Conservation (phyloP, 2,329 filamentous ascomycete genomes). For the Ceratocystis diversiconidia region DNA sequence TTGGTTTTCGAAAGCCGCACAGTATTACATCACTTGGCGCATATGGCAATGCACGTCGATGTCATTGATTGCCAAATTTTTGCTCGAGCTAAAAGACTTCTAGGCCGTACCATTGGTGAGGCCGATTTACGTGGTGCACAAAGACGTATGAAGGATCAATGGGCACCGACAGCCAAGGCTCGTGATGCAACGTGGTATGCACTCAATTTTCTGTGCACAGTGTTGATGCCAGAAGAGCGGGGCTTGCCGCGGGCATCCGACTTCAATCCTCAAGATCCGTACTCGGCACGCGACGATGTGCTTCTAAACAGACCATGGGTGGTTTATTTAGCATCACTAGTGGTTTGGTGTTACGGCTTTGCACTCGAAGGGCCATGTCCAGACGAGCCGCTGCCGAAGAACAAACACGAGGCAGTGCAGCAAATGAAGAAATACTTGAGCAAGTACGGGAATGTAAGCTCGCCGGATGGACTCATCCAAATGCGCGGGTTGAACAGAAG, state of each 20-base stretch:
- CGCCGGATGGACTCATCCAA: constrained; percentile 62
- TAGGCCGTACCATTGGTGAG: constrained; percentile 71
- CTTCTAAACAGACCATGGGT: constrained; percentile 90
- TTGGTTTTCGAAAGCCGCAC: constrained; percentile 73
- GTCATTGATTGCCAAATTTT: constrained; percentile 97
- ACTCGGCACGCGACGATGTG: constrained; percentile 76
- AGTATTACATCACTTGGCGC: constrained; percentile 81
- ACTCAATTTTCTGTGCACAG: constrained; percentile 73
- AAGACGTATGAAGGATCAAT: constrained; percentile 71
- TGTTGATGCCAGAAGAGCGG: constrained; percentile 48
- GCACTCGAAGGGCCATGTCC: constrained; percentile 69
- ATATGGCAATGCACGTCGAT: constrained; percentile 96
- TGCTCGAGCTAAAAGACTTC: constrained; percentile 68
- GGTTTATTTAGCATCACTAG: constrained; percentile 78
- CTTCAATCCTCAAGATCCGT: constrained; percentile 32
- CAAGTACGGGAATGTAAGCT: constrained; percentile 54
- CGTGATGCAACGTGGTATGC: constrained; percentile 89
- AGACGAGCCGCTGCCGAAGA: constrained; percentile 37
- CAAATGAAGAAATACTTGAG: constrained; percentile 71
- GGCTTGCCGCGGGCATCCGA: constrained; percentile 23
- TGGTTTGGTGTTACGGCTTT: constrained; percentile 91
- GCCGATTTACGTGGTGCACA: constrained; percentile 69
- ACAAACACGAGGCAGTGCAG: constrained; percentile 49
- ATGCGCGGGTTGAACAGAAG: constrained; percentile 70
- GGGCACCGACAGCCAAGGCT: constrained; percentile 79